phyloP scores from a whole-genome alignment of 1,284 basidiomycete genomes.

The Volvariella volvacea region DNA sequence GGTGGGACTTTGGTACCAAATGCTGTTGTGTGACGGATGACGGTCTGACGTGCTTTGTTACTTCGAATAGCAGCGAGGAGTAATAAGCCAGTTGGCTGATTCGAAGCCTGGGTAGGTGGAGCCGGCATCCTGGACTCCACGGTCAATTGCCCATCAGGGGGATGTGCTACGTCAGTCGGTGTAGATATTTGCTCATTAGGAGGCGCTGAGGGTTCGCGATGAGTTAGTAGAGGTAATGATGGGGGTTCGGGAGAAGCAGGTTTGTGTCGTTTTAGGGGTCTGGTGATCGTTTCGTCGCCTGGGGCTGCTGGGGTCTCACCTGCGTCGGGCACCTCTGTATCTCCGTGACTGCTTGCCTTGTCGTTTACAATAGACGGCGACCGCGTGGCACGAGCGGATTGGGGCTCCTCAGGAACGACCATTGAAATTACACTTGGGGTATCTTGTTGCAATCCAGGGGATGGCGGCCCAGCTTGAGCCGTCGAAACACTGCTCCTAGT shows the following conservation, averaged over 20 bases:
- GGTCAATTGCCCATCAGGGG: neutral
- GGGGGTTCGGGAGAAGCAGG: constrained; percentile 7
- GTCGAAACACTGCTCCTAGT: too few relatives aligned
- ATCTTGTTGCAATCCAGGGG: too few relatives aligned
- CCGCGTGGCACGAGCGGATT: neutral
- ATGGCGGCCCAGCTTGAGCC: too few relatives aligned
- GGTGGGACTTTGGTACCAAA: constrained; percentile 39
- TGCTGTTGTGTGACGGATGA: constrained; percentile 42
- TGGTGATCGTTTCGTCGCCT: neutral
- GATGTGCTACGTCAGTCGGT: constrained; percentile 6
- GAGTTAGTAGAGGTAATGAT: constrained; percentile 1
- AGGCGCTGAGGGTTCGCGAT: constrained; percentile 11
- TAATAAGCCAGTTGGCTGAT: constrained; percentile 17
- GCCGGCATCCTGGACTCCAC: too few relatives aligned
- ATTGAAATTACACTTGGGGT: too few relatives aligned
- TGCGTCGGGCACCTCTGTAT: too few relatives aligned
- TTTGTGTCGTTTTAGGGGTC: constrained; percentile 12
- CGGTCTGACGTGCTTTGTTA: constrained; percentile 39
- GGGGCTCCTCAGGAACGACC: neutral
- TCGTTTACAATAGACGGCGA: too few relatives aligned
- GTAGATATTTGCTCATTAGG: constrained; percentile 19
- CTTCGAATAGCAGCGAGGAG: constrained; percentile 46
- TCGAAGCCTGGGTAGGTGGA: neutral
- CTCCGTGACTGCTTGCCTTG: too few relatives aligned
- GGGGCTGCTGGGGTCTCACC: too few relatives aligned